Evolutionary conservation across 2,329 filamentous ascomycete genomes (phyloP).

Genomic region (Sporothrix humicola): DNA sequence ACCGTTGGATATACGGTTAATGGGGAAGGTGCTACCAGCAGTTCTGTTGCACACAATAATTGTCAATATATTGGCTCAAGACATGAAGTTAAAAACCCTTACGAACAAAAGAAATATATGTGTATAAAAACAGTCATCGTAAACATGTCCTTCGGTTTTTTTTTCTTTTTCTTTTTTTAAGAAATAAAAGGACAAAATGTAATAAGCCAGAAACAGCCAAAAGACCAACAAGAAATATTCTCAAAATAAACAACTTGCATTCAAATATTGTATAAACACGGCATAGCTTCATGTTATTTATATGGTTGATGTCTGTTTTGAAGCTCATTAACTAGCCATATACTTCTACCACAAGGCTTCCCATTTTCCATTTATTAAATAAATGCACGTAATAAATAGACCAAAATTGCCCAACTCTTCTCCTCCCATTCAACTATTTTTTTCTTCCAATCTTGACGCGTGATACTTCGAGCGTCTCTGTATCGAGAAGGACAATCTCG

Average conservation of each 20-base stretch:
- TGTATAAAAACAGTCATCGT: background rate
- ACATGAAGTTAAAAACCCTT: no score
- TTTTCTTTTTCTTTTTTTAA: no score
- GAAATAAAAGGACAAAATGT: background rate
- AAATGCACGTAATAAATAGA: background rate
- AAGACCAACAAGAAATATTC: background rate
- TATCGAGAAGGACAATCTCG: conserved; percentile 82
- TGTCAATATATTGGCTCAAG: no score
- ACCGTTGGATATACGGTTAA: no score
- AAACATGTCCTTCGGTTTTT: no score
- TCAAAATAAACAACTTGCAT: background rate
- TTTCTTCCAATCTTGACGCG: conserved; percentile 60
- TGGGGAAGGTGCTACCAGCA: background rate
- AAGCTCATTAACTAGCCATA: background rate
- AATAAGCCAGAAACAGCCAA: no score
- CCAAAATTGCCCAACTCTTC: background rate
- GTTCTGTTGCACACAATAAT: no score
- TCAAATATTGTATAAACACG: background rate
- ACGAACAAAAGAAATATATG: background rate
- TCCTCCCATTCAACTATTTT: background rate
- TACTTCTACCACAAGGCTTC: background rate
- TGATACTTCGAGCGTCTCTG: conserved; percentile 81
- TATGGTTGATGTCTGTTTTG: background rate
- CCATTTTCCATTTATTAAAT: background rate
- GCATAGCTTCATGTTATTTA: no score